Evolutionary conservation across 2,329 filamentous ascomycete species (phyloP).

Genomic region (Penicillium freii): DNA sequence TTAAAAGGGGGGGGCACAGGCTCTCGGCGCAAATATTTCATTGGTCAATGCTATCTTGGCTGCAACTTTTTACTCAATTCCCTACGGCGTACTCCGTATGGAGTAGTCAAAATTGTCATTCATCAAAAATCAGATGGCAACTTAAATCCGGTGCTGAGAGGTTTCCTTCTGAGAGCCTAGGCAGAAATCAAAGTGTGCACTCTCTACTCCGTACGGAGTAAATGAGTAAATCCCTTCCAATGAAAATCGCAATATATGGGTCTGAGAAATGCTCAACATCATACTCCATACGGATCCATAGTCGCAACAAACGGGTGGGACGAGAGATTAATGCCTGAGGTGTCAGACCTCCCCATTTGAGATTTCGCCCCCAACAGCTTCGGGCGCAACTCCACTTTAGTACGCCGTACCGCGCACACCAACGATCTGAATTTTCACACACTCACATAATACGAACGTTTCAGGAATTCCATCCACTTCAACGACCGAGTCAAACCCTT

Average conservation of each 20-base stretch:
- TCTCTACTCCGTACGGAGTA: background rate
- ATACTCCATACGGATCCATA: background rate
- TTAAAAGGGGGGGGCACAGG: background rate
- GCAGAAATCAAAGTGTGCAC: background rate
- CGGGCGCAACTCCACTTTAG: slow-evolving; percentile 44
- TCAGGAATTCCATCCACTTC: slow-evolving; percentile 57
- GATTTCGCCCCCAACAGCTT: slow-evolving; percentile 56
- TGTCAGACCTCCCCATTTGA: slow-evolving; percentile 30
- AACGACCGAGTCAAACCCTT: slow-evolving; percentile 58
- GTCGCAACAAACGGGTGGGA: background rate
- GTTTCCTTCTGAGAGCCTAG: slow-evolving; percentile 4
- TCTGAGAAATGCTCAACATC: background rate
- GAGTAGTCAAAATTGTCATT: background rate
- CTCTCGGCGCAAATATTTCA: background rate
- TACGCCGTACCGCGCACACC: slow-evolving; percentile 54
- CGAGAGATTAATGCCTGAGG: background rate
- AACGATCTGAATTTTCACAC: slow-evolving; percentile 53
- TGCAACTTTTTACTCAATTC: background rate
- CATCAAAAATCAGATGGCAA: slow-evolving; percentile 4
- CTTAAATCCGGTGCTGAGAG: slow-evolving; percentile 20
- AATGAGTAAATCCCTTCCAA: background rate
- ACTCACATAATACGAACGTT: slow-evolving; percentile 51
- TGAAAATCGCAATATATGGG: background rate
- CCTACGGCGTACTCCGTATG: background rate
- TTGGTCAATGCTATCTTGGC: background rate